Percentiles rank a stretch among this genome's conserved stretches.
Evolutionary conservation across 192 early-diverging fungal species (phyloP).

Genomic region (Fimicolochytrium jonesii): DNA sequence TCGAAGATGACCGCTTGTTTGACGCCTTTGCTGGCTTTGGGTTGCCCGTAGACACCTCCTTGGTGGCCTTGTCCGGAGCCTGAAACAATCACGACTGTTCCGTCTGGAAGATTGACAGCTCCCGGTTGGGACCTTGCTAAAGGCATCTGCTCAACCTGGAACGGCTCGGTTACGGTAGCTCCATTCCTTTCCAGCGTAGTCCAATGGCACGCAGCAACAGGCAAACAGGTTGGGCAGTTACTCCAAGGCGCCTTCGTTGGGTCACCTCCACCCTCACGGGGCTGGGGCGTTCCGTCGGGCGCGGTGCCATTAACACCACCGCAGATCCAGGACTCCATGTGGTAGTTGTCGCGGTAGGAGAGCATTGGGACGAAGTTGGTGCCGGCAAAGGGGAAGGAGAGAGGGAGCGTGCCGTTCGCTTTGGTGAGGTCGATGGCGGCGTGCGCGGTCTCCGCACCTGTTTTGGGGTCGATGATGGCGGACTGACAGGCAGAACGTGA

Average conservation of each 20-base stretch:
- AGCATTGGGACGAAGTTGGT: conserved; percentile 25
- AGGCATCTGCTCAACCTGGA: conserved; percentile 17
- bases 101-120: conserved; percentile 11
- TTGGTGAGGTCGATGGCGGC: neutral
- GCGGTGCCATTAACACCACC: conserved; percentile 22
- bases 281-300: neutral
- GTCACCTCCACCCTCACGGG: neutral
- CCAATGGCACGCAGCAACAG: conserved; percentile 9
- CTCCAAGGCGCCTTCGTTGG: conserved; percentile 4
- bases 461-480: no score
- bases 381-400: conserved; percentile 15
- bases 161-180: no score
- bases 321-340: conserved; percentile 25
- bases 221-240: conserved; percentile 1
- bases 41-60: neutral
- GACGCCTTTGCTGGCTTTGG: conserved; percentile 1
- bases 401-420: neutral
- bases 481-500: no score
- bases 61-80: conserved; percentile 5
- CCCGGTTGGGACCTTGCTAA: neutral
- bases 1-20: conserved; percentile 29
- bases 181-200: conserved; percentile 14
- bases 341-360: conserved; percentile 16
- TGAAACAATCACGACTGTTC: neutral
- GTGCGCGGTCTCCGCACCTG: no score